These are phyloP conservation scores for Leishmania major DNA, from an alignment of 208 protist genomes.

Conservation along the genomic window DNA sequence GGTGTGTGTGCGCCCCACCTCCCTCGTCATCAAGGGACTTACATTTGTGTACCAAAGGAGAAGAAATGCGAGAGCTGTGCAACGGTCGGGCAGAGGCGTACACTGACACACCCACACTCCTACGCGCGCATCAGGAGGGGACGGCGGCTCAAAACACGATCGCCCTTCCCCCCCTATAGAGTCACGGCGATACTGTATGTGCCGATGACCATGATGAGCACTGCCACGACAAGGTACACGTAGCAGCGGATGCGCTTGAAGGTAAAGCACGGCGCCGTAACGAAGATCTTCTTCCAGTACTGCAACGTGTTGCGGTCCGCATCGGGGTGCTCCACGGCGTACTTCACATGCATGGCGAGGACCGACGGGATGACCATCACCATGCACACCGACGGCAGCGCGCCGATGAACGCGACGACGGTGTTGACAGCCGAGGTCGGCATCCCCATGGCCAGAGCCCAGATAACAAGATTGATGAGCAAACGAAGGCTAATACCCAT, in stretches of 20 bases:
- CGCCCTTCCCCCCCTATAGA: slow-evolving; percentile 1
- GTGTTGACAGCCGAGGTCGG: slow-evolving; percentile 58
- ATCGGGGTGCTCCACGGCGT: slow-evolving; percentile 56
- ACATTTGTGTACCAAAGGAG: not conserved
- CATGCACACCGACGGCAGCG: slow-evolving; percentile 71
- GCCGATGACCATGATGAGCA: slow-evolving; percentile 79
- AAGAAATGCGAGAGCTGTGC: not conserved
- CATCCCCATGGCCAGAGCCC: slow-evolving; percentile 63
- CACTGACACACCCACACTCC: not conserved
- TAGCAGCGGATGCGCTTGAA: slow-evolving; percentile 46
- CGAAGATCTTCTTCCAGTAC: slow-evolving; percentile 62
- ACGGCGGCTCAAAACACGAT: not conserved
- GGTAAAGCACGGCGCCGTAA: slow-evolving; percentile 34
- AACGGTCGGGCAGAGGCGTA: not conserved
- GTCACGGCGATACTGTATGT: slow-evolving; percentile 50
- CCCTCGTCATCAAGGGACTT: not conserved
- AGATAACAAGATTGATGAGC: slow-evolving; percentile 65
- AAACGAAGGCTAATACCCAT: slow-evolving; percentile 56
- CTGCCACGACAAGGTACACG: slow-evolving; percentile 55
- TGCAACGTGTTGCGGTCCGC: slow-evolving; percentile 42
- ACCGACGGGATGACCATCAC: slow-evolving; percentile 69
- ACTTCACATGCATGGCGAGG: slow-evolving; percentile 50
- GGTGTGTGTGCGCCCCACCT: not conserved
- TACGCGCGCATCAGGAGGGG: not conserved
- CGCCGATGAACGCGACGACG: slow-evolving; percentile 76